Evolutionary conservation across 257 asterid species (phyloP), one percentile per base, ranked within the genome.

Genomic region (Petunia axillaris): DNA sequence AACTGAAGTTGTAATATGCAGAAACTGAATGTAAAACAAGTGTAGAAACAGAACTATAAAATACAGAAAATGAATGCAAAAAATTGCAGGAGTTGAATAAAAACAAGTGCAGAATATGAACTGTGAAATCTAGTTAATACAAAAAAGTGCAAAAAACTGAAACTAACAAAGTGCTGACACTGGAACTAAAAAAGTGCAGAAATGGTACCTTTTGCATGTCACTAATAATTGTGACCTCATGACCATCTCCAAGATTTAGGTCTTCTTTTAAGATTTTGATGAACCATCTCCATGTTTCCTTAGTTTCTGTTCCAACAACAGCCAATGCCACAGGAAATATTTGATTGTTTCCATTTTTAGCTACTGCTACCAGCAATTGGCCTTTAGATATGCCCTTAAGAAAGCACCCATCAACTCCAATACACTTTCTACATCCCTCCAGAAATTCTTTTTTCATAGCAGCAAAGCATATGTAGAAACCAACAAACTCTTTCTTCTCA

Each of bases 131-230:
- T 25, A 25, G 25, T 25, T 25, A 25, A 25, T 25, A 25, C 25
- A 25, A 25, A 25, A 25, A 25, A 25, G 25, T 25, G 25, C 25
- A 25, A 25, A 46, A 46, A 4, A 46, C 6, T 4, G 52, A 46
- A 8, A 46, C 52, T 1, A 4, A 46, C 5, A 46, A 46, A 46
- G 52, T 46, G 7, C 1, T 3, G 15, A 41, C 5, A 1, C 6
- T 13, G 64, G 4, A 4, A 39, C 0, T 3, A 44, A 68, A 37
- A 1, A 68, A 16, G 10, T 38, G 8, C 3, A 9, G 36, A 9
- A 68, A n/a, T 40, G 70, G 15, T 55, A 73, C 75, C 60, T 64
- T 78, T 78, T 63, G 64, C 40, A 36, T 46, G 4, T 78, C 75
- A 13, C 48, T 43, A 2, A 46, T 35, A 9, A 78, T 62, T 2